Percentiles rank a stretch among this genome's conserved stretches.
Conservation (phyloP, 345 rosid species). For the Boechera retrofracta region DNA sequence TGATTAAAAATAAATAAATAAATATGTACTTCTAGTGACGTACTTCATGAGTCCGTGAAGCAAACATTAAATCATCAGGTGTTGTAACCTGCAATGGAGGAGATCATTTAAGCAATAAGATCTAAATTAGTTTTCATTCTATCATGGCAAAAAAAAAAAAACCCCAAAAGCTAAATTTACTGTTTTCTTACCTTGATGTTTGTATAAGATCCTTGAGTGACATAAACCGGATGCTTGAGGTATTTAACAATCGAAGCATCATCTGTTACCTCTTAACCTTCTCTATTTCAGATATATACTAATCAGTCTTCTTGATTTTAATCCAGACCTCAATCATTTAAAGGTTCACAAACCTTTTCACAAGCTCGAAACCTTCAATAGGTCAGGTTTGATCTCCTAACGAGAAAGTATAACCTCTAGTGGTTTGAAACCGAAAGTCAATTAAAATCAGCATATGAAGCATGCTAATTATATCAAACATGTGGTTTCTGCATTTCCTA, state of each 20-base stretch:
- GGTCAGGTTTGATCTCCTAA: slow-evolving; percentile 80
- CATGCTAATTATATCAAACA: slow-evolving; percentile 46
- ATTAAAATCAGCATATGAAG: background rate
- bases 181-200: slow-evolving; percentile 71
- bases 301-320: background rate
- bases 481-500: slow-evolving; percentile 99
- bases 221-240: slow-evolving; percentile 85
- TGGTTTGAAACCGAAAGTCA: slow-evolving; percentile 11
- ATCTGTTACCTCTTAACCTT: slow-evolving; percentile 88
- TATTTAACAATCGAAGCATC: slow-evolving; percentile 93
- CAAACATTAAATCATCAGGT: slow-evolving; percentile 87
- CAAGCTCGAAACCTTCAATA: slow-evolving; percentile 88
- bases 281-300: slow-evolving; percentile 50
- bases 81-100: slow-evolving; percentile 72
- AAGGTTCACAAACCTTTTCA: slow-evolving; percentile 63
- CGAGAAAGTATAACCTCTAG: background rate
- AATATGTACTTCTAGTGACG: too few relatives aligned
- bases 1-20: too few relatives aligned
- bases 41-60: slow-evolving; percentile 48
- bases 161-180: background rate
- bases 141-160: background rate
- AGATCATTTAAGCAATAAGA: background rate
- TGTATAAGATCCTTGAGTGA: slow-evolving; percentile 92
- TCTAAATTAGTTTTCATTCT: background rate
- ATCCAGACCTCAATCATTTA: background rate